Base-by-base conservation (phyloP, 1,284 basidiomycete genomes). In the Leucoagaricus sp. region DNA sequence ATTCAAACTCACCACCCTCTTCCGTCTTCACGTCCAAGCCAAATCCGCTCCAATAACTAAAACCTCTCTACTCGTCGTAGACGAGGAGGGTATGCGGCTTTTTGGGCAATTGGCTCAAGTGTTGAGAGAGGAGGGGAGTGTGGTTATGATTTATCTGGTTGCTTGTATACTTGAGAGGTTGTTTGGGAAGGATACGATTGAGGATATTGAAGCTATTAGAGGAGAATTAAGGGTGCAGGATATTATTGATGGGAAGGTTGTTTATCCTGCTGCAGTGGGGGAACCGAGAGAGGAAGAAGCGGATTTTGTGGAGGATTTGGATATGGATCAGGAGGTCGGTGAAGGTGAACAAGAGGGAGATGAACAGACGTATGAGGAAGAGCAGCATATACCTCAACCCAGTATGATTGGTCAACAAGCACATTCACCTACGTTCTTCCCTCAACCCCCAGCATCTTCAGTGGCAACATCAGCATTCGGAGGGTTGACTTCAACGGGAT, bases 1-100 rank as follows among this genome's bases (percentile, higher is more conserved):
- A 15, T 89, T 96, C 62, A 86, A 91, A 67, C 78, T 91, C 33
- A 93, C 92, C 0, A 89, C 93, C 23, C 80, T 84, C 25, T 89
- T 98, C 61, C 89, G 93, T 4, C 74, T 82, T 25, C 83, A 88
- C 40, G 92, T 95, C 0, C 96, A 97, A 65, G 77, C 80, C 29
- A 89, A 86, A 61, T 94, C 93, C 66, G 84, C 76, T 64, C 93
- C 85, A 58, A 91, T 93, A 50, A 81, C 81, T 61, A 92, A 90
- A 67, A 77, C 68, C 0, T 86, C 85, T 0, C 62, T 75, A 1
- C 76, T 87, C 8, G 72, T 79, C 17, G 87, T 91, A 21, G 85
- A 85, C 64, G 71, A 65, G 0, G 78, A 85, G 58, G 89, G 78
- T 23, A 89, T 92, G 82, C 75, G 75, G 58, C 87, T 85, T 57